Evolutionary conservation across 2,329 filamentous ascomycete genomes (phyloP).

Genomic region (Ophiosphaerella herpotricha): DNA sequence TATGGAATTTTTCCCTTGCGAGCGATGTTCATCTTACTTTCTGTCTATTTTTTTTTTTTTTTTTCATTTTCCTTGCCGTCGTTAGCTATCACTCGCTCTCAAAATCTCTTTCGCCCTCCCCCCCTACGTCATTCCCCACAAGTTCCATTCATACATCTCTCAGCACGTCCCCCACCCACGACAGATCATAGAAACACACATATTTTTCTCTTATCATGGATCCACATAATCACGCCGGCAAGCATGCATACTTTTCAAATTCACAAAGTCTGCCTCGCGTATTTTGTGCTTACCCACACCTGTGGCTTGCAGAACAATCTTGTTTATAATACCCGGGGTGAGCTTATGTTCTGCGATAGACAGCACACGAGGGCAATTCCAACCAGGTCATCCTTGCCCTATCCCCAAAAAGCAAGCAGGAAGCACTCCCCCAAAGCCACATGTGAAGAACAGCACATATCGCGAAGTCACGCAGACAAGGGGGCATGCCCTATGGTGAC

Average conservation of each 20-base stretch:
- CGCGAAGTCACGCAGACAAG: background rate
- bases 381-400: too few species aligned
- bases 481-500: background rate
- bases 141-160: background rate
- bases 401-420: too few species aligned
- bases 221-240: constrained; percentile 2
- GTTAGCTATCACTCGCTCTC: too few species aligned
- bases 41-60: too few species aligned
- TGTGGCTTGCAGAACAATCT: constrained; percentile 15
- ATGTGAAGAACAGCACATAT: background rate
- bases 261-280: background rate
- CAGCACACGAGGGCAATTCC: background rate
- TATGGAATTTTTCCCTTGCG: too few species aligned
- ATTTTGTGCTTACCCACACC: constrained; percentile 1
- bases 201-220: background rate
- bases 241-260: background rate
- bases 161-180: background rate
- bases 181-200: background rate
- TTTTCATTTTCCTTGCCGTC: too few species aligned
- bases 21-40: too few species aligned
- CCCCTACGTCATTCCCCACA: background rate
- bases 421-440: background rate
- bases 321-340: constrained; percentile 31
- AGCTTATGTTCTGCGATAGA: constrained; percentile 10
- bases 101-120: too few species aligned